Evolutionary conservation across 768 basidiomycete genomes (phyloP).

Genomic region (Boletus reticulatus): DNA sequence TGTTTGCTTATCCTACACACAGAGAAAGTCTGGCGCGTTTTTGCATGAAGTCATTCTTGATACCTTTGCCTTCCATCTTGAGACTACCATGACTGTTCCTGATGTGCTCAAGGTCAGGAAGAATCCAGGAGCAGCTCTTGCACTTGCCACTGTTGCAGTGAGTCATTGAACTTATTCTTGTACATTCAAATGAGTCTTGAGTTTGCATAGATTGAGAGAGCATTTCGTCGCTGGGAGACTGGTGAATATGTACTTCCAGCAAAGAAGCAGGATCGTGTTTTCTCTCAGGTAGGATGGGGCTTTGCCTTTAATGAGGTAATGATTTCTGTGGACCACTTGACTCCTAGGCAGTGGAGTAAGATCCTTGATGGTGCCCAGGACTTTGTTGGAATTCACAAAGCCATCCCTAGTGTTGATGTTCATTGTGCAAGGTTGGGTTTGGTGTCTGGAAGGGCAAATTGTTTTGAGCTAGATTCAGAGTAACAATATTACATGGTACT

Average conservation of each 20-base stretch:
- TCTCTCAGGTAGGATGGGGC: neutral
- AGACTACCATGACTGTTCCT: neutral
- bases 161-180: neutral
- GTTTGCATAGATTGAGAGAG: neutral
- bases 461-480: neutral
- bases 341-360: neutral
- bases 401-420: neutral
- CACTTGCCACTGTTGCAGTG: neutral
- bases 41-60: neutral
- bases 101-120: too few species aligned
- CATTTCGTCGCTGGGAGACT: neutral
- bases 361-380: neutral
- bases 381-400: neutral
- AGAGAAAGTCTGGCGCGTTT: neutral
- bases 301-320: neutral
- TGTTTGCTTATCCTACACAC: neutral
- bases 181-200: too few species aligned
- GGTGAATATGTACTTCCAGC: neutral
- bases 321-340: neutral
- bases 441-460: neutral
- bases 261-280: too few species aligned
- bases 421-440: neutral
- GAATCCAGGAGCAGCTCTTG: neutral
- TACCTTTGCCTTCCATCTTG: neutral
- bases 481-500: too few species aligned